Evolutionary conservation across 176 grass and related monocot species (phyloP), one percentile per base, ranked within the genome.

Genomic region (Urochloa ruziziensis): DNA sequence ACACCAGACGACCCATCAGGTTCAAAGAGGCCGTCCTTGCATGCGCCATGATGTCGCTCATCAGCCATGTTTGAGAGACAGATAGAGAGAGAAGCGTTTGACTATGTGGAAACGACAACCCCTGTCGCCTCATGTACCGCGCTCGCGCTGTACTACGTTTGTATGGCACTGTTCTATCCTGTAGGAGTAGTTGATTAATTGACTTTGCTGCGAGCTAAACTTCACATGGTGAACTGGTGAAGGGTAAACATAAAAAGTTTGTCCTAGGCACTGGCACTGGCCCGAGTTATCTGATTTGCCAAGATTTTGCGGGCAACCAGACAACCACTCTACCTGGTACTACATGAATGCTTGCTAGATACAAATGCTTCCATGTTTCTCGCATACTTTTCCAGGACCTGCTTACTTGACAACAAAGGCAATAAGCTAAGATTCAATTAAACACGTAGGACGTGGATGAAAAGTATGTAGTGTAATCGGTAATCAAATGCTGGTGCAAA

Each of bases 21-120:
- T 63, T 75, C 62, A 66, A 78, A 72, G 75, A 9, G 36, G 58
- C 35, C 39, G 74, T 83, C 58, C 81, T 79, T 48, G 56, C 81
- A 79, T 59, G 87, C 81, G 59, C 75, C 87, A 84, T 80, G 81
- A 80, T 74, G 83, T 67, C 32, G 58, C 81, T 69, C 81, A 89
- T 84, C 68, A 62, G 61, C 58, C 25, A 15, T 14, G 21, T 79
- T 76, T 58, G 15, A 67, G 21, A 17, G 48, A 21, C 19, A 29
- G 39, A 40, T 9, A 42, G 33, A n/a, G 36, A 11, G 23, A 27
- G 17, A 7, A 21, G 15, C 27, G 58, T 39, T 61, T 64, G 40
- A 61, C 43, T 64, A 59, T 80, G 13, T 24, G 58, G 39, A 70
- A 47, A 65, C 35, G 67, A 79, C 79, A 65, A 37, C 32, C 40